Percentiles rank a stretch among this genome's conserved stretches.
These are phyloP conservation scores for Ustilago crameri DNA, from an alignment of 1,284 basidiomycete species.

Conservation along the genomic window DNA sequence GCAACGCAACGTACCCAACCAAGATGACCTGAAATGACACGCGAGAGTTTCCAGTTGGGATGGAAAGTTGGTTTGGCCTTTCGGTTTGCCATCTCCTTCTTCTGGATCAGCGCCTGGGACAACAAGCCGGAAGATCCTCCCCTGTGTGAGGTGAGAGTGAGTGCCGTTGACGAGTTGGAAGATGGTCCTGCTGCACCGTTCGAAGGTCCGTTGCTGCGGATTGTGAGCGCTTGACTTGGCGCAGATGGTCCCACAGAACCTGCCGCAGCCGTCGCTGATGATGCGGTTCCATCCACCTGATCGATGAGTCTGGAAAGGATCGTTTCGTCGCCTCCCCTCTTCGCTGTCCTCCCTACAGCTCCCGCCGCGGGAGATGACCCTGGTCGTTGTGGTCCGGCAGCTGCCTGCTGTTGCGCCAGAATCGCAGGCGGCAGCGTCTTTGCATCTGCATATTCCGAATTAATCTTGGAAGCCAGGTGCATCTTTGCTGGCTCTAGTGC, in stretches of 20 bases:
- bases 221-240: constrained; percentile 36
- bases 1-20: constrained; percentile 98
- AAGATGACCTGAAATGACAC: constrained; percentile 96
- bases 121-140: constrained; percentile 47
- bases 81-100: constrained; percentile 73
- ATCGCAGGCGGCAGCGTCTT: constrained; percentile 85
- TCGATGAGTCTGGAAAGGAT: constrained; percentile 27
- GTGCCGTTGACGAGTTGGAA: constrained; percentile 12
- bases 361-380: constrained; percentile 21
- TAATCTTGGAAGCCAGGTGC: constrained; percentile 76
- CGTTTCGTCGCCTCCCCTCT: constrained; percentile 33
- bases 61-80: constrained; percentile 93
- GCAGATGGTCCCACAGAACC: constrained; percentile 22
- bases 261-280: constrained; percentile 9
- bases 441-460: constrained; percentile 85
- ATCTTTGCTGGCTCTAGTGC: constrained; percentile 62
- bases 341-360: constrained; percentile 10
- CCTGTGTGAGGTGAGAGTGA: constrained; percentile 36
- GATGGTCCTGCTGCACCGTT: constrained; percentile 8
- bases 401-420: constrained; percentile 82
- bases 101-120: constrained; percentile 60
- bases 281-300: constrained; percentile 35
- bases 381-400: constrained; percentile 72
- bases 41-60: constrained; percentile 89
- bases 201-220: constrained; percentile 20